phyloP scores from a whole-genome alignment of 176 grass and related monocot species.

The Saccharum spontaneum region DNA sequence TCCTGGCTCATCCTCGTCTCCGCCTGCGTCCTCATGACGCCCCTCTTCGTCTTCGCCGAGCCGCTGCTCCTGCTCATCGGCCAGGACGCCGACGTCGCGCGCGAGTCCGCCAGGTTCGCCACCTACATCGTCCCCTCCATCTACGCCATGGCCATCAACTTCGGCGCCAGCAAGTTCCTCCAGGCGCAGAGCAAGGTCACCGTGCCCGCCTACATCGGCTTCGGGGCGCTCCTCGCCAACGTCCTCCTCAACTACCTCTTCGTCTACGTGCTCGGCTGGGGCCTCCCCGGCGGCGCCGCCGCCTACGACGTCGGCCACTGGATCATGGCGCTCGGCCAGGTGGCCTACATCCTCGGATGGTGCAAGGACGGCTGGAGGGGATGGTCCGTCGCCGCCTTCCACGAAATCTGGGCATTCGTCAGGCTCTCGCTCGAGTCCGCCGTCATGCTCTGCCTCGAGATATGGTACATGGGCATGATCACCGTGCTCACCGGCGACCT shows the following conservation, averaged over 20 bases:
- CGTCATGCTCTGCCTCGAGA: constrained; percentile 69
- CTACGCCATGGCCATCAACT: constrained; percentile 56
- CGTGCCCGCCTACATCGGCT: constrained; percentile 32
- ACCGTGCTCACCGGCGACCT: constrained; percentile 55
- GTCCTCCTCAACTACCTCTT: constrained; percentile 34
- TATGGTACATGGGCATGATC: constrained; percentile 58
- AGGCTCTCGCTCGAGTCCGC: constrained; percentile 59
- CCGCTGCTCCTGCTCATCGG: constrained; percentile 44
- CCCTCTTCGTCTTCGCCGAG: constrained; percentile 45
- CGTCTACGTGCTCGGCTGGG: constrained; percentile 42
- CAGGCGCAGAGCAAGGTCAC: constrained; percentile 46
- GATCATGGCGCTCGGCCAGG: constrained; percentile 46
- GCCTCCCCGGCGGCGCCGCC: constrained; percentile 16
- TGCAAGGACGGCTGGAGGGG: constrained; percentile 57
- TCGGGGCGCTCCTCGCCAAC: neutral
- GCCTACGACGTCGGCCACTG: constrained; percentile 43
- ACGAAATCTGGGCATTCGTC: constrained; percentile 38
- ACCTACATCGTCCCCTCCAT: constrained; percentile 47
- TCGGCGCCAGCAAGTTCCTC: constrained; percentile 62
- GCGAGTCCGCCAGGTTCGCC: constrained; percentile 40
- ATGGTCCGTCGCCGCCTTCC: constrained; percentile 43
- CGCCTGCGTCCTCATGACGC: constrained; percentile 33
- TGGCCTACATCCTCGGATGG: constrained; percentile 49
- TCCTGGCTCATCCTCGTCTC: constrained; percentile 61
- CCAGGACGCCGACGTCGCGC: constrained; percentile 49